phyloP scores from a whole-genome alignment of 768 basidiomycete species.

The Lenzites betulinus region DNA sequence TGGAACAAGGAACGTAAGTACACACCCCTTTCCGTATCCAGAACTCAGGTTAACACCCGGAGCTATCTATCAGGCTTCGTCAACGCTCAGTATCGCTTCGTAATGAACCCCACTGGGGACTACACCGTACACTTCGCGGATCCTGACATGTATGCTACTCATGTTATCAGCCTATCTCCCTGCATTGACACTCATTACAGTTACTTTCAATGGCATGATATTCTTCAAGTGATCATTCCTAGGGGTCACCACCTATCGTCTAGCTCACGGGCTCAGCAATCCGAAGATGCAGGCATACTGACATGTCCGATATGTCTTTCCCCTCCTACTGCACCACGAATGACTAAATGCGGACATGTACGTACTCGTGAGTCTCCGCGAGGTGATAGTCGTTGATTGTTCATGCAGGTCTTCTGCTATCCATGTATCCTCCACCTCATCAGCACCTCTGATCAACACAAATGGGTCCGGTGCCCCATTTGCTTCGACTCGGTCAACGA shows the following conservation, averaged over 20 bases:
- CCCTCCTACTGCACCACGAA: slow-evolving; percentile 83
- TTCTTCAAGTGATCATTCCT: slow-evolving; percentile 92
- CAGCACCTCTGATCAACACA: slow-evolving; percentile 74
- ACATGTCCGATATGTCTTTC: slow-evolving; percentile 96
- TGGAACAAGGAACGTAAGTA: slow-evolving; percentile 93
- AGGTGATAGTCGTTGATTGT: slow-evolving; percentile 10
- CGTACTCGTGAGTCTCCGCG: slow-evolving; percentile 38
- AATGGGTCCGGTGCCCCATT: slow-evolving; percentile 94
- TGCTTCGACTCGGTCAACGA: slow-evolving; percentile 94
- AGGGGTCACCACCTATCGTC: slow-evolving; percentile 59
- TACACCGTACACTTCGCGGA: slow-evolving; percentile 97
- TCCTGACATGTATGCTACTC: slow-evolving; percentile 82
- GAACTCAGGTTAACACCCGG: background rate
- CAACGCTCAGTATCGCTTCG: slow-evolving; percentile 94
- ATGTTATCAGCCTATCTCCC: slow-evolving; percentile 19
- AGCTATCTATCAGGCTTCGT: slow-evolving; percentile 69
- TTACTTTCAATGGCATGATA: slow-evolving; percentile 95
- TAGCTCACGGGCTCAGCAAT: slow-evolving; percentile 42
- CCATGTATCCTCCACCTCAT: slow-evolving; percentile 93
- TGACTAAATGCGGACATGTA: slow-evolving; percentile 98
- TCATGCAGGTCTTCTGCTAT: slow-evolving; percentile 83
- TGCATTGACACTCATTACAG: slow-evolving; percentile 41
- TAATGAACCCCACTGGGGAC: slow-evolving; percentile 89
- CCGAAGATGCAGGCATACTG: slow-evolving; percentile 60
- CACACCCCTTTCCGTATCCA: background rate